These are phyloP conservation scores for Gremmenia infestans DNA, from an alignment of 2,329 filamentous ascomycete genomes.

Conservation along the genomic window DNA sequence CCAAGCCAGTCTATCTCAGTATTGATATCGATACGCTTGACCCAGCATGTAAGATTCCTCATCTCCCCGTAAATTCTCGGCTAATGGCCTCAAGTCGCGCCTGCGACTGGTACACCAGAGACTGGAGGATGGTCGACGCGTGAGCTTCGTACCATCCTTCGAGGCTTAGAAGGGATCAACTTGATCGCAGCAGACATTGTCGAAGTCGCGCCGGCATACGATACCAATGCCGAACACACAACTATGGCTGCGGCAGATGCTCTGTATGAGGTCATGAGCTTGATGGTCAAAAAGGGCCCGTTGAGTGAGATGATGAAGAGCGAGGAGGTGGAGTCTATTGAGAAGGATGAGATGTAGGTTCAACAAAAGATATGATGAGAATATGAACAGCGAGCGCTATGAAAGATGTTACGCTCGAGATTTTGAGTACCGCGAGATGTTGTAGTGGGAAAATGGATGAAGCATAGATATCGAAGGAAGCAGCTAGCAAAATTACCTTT, in stretches of 20 bases:
- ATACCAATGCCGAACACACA: constrained; percentile 67
- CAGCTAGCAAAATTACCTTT: not conserved
- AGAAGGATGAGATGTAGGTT: constrained; percentile 21
- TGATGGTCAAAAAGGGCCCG: constrained; percentile 77
- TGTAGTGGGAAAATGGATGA: not conserved
- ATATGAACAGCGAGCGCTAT: too few relatives aligned
- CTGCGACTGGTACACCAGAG: constrained; percentile 70
- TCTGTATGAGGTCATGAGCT: constrained; percentile 72
- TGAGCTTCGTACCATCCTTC: constrained; percentile 66
- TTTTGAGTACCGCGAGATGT: too few relatives aligned
- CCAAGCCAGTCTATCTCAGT: constrained; percentile 72
- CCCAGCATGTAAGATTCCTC: constrained; percentile 59
- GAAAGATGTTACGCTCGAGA: too few relatives aligned
- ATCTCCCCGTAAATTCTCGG: not conserved
- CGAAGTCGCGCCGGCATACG: constrained; percentile 68
- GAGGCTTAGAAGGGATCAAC: constrained; percentile 65
- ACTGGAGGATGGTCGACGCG: constrained; percentile 72
- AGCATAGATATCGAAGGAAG: not conserved
- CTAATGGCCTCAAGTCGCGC: constrained; percentile 47
- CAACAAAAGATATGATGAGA: not conserved
- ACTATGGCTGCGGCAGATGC: constrained; percentile 70
- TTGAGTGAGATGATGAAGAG: constrained; percentile 45
- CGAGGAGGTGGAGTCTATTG: constrained; percentile 11
- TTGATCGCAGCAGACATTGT: constrained; percentile 68
- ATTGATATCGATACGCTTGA: constrained; percentile 88